Evolutionary conservation across 768 basidiomycete species (phyloP), one percentile per base, ranked within the genome.

Genomic region (Boletellus ananas): DNA sequence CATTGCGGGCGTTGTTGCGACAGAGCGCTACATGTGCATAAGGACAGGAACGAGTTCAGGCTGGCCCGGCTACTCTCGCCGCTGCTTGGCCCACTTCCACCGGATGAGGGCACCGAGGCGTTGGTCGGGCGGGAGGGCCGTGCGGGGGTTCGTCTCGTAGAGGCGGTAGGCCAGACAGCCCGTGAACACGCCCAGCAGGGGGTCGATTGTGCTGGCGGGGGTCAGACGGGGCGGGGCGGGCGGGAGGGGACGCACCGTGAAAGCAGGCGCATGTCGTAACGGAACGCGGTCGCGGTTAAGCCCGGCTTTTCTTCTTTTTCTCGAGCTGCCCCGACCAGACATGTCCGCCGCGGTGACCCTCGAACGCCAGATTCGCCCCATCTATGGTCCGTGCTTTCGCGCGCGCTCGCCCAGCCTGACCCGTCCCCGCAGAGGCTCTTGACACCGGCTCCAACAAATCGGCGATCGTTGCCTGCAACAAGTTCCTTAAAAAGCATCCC

Each of bases 361-460:
- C 48, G 89, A 92, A 58, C 85, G 90, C 60, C 90, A 92, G 71
- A 80, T 91, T 65, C 84, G 84, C 55, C 88, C 86, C 54, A 85
- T 92, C 66, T 92, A 92, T 64, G 90, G 90, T 90, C 46, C 58
- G 79, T 54, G n/a, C n/a, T n/a, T 41, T 33, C 44, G 27, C 34
- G 14, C 27, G n/a, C 2, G 23, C 34, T 14, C 14, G 18, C 42
- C 27, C 34, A 31, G 36, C 47, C 55, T 37, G 52, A 14, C 23
- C 9, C 50, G 10, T 18, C 6, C 4, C n/a, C 43, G 3, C 65
- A 93, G 90, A 93, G 77, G 84, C 90, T 40, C 74, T 93, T 55
- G 90, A 93, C 72, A 87, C 81, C 39, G 85, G 86, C 41, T 88
- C 89, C 13, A 89, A 87, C 73, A 93, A 93, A 72, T 83, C 87